A percentile compares a stretch with the other conserved stretches of the same genome.
These are phyloP conservation scores for Candida labiduridarum DNA, from an alignment of 1,139 yeast genomes.

Conservation along the genomic window DNA sequence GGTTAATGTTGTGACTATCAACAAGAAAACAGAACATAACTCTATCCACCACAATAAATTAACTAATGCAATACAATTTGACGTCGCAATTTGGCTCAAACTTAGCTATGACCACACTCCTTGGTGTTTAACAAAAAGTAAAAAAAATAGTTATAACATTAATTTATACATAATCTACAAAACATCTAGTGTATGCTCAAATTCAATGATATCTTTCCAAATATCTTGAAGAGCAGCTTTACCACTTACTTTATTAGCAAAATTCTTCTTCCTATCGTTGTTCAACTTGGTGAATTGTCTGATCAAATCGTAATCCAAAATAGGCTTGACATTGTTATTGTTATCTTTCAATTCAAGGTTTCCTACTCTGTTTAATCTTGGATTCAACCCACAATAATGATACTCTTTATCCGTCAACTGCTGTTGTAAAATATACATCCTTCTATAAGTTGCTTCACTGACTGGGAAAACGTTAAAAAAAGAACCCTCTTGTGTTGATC, in stretches of 20 bases:
- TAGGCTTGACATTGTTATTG: slow-evolving; percentile 50
- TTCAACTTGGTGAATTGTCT: slow-evolving; percentile 55
- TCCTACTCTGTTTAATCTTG: slow-evolving; percentile 66
- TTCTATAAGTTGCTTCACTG: slow-evolving; percentile 71
- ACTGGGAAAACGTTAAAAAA: slow-evolving; percentile 76
- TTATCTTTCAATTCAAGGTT: slow-evolving; percentile 31
- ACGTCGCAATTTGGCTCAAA: not conserved
- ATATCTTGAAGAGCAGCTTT: slow-evolving; percentile 56
- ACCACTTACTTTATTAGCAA: slow-evolving; percentile 60
- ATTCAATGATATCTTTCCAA: slow-evolving; percentile 68
- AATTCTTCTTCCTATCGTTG: slow-evolving; percentile 55
- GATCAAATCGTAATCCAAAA: slow-evolving; percentile 63
- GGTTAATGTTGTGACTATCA: not conserved
- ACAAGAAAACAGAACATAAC: not conserved
- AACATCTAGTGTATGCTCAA: slow-evolving; percentile 40
- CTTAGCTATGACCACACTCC: not conserved
- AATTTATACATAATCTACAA: slow-evolving; percentile 18
- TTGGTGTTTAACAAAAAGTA: not conserved
- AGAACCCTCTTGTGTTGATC: slow-evolving; percentile 80
- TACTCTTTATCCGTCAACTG: slow-evolving; percentile 77
- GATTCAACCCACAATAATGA: slow-evolving; percentile 81
- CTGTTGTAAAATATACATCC: slow-evolving; percentile 84
- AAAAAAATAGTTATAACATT: not conserved
- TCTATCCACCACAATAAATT: not conserved
- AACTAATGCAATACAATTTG: slow-evolving; percentile 1